Base-by-base conservation (phyloP, 768 basidiomycete species). In the Leucocoprinus leucothites region DNA sequence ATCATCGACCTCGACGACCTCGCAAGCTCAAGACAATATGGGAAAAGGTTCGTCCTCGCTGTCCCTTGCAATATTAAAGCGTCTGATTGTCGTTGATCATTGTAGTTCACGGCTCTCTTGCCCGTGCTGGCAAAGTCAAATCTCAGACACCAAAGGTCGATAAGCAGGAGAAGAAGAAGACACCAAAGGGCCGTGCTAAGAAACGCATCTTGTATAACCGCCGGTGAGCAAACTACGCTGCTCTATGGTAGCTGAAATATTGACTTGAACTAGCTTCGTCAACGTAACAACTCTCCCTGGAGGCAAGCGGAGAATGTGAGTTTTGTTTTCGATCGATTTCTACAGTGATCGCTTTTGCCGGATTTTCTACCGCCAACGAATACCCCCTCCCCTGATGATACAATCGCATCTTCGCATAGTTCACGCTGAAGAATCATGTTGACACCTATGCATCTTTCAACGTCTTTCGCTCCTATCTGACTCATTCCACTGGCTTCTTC, bases 391-490 rank as follows among this genome's bases (percentile, higher is more conserved):
- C 44, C 9, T 69, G 84, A 86, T 86, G 86, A 88, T 79, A 79
- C 73, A 61, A 60, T 62, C 64, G 68, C 70, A 74, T 44, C 72
- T 71, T 76, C 77, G 88, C 93, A 94, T 94, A 94, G 94, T 95
- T 94, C 92, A 95, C 90, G 85, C 93, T 86, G 92, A 96, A 91
- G 72, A 73, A 73, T 71, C 66, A 71, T 94, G 91, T 90, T 85
- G 89, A 94, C 74, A 87, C 80, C 73, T 74, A 82, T 78, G 62
- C 86, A 91, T 91, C 88, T 82, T 64, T 46, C 61, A 76, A 83
- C 71, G 92, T 97, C 94, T 95, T 95, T 95, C 94, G 93, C 94
- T 95, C 92, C 93, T 95, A 95, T 95, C 92, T 95, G 94, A 95
- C 72, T 65, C 51, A 59, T 53, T 63, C 51, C 57, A 54, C 50